These are phyloP conservation scores for Trametes gibbosa DNA, from an alignment of 768 basidiomycete species.

Conservation along the genomic window DNA sequence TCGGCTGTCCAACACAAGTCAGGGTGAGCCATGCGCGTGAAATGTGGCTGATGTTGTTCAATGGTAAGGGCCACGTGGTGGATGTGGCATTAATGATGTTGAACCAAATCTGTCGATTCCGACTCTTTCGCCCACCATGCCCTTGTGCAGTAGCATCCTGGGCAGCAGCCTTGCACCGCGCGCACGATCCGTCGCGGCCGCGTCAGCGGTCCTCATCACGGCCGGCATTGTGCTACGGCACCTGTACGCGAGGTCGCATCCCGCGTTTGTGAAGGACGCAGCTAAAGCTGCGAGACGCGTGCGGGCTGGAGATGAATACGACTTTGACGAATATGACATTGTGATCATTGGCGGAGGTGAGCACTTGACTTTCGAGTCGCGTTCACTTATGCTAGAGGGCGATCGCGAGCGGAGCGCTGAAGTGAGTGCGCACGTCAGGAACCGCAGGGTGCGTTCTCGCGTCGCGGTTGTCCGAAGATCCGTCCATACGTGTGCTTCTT, in stretches of 20 bases:
- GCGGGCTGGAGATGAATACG: slow-evolving; percentile 9
- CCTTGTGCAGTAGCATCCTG: too few species aligned
- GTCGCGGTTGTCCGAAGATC: slow-evolving; percentile 55
- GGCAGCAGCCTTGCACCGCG: background rate
- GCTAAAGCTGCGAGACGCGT: slow-evolving; percentile 10
- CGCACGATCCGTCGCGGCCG: background rate
- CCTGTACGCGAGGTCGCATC: background rate
- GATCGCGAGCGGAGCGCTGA: background rate
- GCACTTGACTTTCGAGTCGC: background rate
- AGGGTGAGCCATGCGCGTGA: too few species aligned
- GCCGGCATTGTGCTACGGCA: slow-evolving; percentile 19
- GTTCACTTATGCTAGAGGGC: slow-evolving; percentile 7
- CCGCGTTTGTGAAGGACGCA: slow-evolving; percentile 6
- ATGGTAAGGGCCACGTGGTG: too few species aligned
- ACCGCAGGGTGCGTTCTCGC: slow-evolving; percentile 64
- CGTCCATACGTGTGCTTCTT: slow-evolving; percentile 49
- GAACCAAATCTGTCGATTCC: too few species aligned
- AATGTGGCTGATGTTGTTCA: too few species aligned
- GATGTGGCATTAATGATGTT: too few species aligned
- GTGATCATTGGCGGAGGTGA: slow-evolving; percentile 38
- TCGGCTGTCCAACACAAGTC: too few species aligned
- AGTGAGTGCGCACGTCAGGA: slow-evolving; percentile 32
- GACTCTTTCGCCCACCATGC: too few species aligned
- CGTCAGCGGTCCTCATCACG: slow-evolving; percentile 18
- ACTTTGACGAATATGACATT: slow-evolving; percentile 33